Evolutionary conservation across 2,329 filamentous ascomycete species (phyloP).

Genomic region (Nannizzia gypsea): DNA sequence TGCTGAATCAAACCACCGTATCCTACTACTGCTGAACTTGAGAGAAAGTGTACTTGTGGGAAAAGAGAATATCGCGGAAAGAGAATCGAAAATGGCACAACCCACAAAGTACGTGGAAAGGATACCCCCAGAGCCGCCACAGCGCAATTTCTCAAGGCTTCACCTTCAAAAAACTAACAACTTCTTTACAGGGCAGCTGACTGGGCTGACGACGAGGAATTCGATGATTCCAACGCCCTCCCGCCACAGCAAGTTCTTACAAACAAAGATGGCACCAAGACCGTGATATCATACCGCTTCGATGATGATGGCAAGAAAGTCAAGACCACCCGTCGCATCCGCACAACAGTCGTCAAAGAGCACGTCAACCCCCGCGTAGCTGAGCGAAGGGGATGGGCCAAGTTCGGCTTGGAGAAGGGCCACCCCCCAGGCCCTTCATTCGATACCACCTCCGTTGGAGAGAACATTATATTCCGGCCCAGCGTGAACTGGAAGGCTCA

Average conservation of each 20-base stretch:
- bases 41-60: not conserved
- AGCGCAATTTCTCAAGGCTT: not conserved
- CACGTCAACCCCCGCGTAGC: conserved; percentile 93
- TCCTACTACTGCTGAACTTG: not conserved
- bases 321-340: conserved; percentile 92
- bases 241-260: conserved; percentile 78
- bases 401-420: conserved; percentile 84
- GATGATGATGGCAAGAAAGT: conserved; percentile 93
- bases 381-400: conserved; percentile 82
- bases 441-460: conserved; percentile 85
- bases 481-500: conserved; percentile 88
- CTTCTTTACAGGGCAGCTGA: conserved; percentile 36
- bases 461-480: conserved; percentile 96
- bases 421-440: conserved; percentile 69
- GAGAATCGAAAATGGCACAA: not conserved
- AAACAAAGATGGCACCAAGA: conserved; percentile 98
- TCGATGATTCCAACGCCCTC: conserved; percentile 74
- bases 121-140: not conserved
- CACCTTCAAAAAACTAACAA: not conserved
- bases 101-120: conserved; percentile 3
- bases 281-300: conserved; percentile 76
- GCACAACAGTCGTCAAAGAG: conserved; percentile 81
- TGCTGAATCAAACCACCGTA: not conserved
- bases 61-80: not conserved
- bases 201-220: conserved; percentile 87